A percentile compares a stretch with the other conserved stretches of the same genome.
These are phyloP conservation scores for Saturnispora dispora DNA, from an alignment of 805 yeast species.

Conservation along the genomic window DNA sequence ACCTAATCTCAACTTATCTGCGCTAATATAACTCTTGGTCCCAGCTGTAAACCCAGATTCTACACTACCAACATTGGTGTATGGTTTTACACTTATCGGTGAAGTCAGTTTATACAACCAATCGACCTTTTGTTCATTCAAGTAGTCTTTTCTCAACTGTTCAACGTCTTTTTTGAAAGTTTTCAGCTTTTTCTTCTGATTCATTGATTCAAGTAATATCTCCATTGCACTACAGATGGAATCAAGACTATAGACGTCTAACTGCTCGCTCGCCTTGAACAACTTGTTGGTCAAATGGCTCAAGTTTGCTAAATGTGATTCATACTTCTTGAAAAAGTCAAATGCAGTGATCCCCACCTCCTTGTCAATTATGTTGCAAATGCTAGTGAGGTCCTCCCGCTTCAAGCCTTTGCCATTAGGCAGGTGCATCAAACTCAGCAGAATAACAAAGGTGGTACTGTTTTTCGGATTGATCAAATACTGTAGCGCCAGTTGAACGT, in stretches of 20 bases:
- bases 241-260: neutral
- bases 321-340: slow-evolving; percentile 4
- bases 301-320: neutral
- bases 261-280: neutral
- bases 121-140: neutral
- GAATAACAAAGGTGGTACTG: neutral
- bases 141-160: neutral
- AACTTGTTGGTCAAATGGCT: neutral
- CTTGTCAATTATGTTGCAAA: slow-evolving; percentile 2
- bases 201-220: neutral
- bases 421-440: neutral
- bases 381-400: neutral
- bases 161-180: neutral
- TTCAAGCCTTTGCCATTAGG: neutral
- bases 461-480: slow-evolving; percentile 1
- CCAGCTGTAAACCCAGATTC: neutral
- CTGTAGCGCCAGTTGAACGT: neutral
- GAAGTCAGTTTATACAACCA: neutral
- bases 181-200: neutral
- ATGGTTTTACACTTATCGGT: neutral
- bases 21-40: neutral
- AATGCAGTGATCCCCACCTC: neutral
- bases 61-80: neutral
- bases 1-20: neutral
- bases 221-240: neutral